Evolutionary conservation across 345 rosid genomes (phyloP).

Genomic region (Excoecaria cochinchinensis): DNA sequence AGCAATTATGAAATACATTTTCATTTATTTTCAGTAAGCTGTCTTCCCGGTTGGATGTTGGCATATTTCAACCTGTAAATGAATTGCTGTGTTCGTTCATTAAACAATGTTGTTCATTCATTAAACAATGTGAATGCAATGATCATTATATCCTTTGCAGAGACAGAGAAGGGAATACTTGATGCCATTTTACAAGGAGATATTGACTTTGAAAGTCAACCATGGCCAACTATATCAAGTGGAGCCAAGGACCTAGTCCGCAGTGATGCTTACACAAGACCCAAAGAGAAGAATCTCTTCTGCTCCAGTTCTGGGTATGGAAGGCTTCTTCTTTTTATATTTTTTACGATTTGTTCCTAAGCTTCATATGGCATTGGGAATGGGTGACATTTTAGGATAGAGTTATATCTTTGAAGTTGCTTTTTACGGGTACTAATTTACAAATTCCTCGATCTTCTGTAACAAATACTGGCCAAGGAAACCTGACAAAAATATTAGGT

Average conservation of each 20-base stretch:
- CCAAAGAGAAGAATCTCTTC: conserved; percentile 71
- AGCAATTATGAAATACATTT: conserved; percentile 3
- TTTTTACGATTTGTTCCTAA: background rate
- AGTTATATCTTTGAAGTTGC: background rate
- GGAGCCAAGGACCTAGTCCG: conserved; percentile 82
- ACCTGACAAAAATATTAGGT: background rate
- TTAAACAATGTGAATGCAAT: background rate
- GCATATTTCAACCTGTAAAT: background rate
- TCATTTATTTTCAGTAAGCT: background rate
- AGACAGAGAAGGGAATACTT: conserved; percentile 79
- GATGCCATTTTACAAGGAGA: conserved; percentile 69
- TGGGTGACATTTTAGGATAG: background rate
- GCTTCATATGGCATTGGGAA: background rate
- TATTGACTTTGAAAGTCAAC: conserved; percentile 66
- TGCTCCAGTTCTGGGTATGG: conserved; percentile 81
- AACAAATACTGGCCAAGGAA: background rate
- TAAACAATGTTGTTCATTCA: background rate
- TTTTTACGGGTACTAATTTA: background rate
- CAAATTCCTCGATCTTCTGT: background rate
- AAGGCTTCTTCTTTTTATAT: background rate
- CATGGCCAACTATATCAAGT: conserved; percentile 83
- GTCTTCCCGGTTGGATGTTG: background rate
- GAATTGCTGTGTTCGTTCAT: background rate
- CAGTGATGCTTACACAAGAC: conserved; percentile 76
- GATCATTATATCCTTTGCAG: conserved; percentile 38